A percentile compares a stretch with the other conserved stretches of the same genome.
phyloP scores from a whole-genome alignment of 495 filamentous ascomycete genomes.

The Elaphomyces granulatus region DNA sequence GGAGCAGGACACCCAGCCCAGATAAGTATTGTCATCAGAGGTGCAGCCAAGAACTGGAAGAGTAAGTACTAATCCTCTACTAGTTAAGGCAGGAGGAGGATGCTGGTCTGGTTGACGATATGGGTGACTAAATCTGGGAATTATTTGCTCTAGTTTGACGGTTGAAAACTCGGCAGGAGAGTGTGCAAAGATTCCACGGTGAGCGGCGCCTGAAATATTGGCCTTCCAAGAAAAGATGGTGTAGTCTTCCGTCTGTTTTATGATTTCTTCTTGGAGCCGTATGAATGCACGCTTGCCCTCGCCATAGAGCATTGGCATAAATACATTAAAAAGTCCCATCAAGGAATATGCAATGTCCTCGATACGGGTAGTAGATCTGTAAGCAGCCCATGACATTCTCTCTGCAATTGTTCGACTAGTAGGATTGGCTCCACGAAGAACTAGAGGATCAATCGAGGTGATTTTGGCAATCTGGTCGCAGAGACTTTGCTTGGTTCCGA shows the following conservation, averaged over 20 bases:
- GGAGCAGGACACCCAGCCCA: too few species aligned
- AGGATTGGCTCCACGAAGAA: conserved; percentile 1
- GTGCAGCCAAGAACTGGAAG: too few species aligned
- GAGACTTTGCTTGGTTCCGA: conserved; percentile 17
- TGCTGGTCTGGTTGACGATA: too few species aligned
- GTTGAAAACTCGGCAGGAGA: background rate
- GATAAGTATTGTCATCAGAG: too few species aligned
- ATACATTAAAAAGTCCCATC: conserved; percentile 29
- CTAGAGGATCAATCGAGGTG: conserved; percentile 13
- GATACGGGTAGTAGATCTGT: conserved; percentile 14
- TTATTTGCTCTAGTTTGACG: too few species aligned
- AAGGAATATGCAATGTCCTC: conserved; percentile 32
- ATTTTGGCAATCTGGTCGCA: conserved; percentile 11
- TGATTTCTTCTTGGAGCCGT: conserved; percentile 23
- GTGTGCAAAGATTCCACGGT: background rate
- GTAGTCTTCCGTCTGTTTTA: conserved; percentile 3
- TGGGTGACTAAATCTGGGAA: too few species aligned
- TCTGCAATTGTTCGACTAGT: conserved; percentile 12
- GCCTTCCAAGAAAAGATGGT: conserved; percentile 1
- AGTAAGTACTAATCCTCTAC: too few species aligned
- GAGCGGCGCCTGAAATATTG: background rate
- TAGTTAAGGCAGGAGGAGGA: too few species aligned
- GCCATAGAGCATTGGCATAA: conserved; percentile 32
- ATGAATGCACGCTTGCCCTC: conserved; percentile 23
- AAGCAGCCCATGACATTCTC: conserved; percentile 27